Evolutionary conservation across 441 rosid species (phyloP).

Genomic region (Gossypium gossypioides): DNA sequence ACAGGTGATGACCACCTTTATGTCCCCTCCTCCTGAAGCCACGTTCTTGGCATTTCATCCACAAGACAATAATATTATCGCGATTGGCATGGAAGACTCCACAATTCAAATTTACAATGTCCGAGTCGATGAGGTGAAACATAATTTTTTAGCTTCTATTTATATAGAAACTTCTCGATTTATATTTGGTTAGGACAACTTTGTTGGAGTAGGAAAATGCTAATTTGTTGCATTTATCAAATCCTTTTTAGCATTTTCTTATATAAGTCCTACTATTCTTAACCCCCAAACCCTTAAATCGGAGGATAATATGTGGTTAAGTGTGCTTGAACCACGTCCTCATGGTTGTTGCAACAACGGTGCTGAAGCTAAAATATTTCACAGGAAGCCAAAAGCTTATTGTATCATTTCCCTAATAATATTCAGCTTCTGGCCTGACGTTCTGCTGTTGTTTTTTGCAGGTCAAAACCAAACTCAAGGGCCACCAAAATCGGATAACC

Average conservation of each 20-base stretch:
- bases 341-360: too few relatives aligned
- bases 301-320: too few relatives aligned
- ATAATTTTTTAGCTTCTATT: conserved; percentile 1
- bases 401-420: not conserved
- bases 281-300: too few relatives aligned
- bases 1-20: conserved; percentile 78
- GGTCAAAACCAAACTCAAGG: conserved; percentile 75
- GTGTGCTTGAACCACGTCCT: too few relatives aligned
- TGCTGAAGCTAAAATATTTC: not conserved
- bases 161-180: not conserved
- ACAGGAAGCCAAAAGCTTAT: not conserved
- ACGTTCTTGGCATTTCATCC: conserved; percentile 83
- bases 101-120: conserved; percentile 72
- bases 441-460: conserved; percentile 18
- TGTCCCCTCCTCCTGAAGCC: conserved; percentile 78
- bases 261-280: too few relatives aligned
- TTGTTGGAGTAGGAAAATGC: not conserved
- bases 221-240: not conserved
- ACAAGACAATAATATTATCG: conserved; percentile 75
- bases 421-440: not conserved
- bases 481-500: conserved; percentile 64
- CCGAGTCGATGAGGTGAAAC: conserved; percentile 70
- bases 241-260: not conserved
- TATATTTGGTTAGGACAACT: not conserved
- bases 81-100: conserved; percentile 84